phyloP scores from a whole-genome alignment of 192 early-diverging fungal species.

The Pilaira anomala region DNA sequence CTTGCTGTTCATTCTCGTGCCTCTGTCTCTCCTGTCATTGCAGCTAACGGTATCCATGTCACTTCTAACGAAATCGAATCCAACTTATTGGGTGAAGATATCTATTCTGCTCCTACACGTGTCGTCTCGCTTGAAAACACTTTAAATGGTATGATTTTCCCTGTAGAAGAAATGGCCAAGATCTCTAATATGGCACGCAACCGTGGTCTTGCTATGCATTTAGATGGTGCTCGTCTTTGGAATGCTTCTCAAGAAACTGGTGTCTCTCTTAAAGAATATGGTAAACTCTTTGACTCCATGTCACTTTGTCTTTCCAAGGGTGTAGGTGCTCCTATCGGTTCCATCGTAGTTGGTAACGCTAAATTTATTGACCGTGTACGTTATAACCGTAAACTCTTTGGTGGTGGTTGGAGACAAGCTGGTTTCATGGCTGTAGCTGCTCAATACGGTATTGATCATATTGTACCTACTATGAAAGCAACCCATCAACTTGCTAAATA shows the following conservation, averaged over 20 bases:
- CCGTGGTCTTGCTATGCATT: slow-evolving; percentile 67
- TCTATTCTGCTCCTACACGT: slow-evolving; percentile 76
- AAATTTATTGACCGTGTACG: slow-evolving; percentile 71
- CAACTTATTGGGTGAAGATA: slow-evolving; percentile 63
- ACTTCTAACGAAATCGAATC: slow-evolving; percentile 59
- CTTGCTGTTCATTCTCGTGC: slow-evolving; percentile 79
- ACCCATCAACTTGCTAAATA: slow-evolving; percentile 64
- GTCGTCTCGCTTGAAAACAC: slow-evolving; percentile 91
- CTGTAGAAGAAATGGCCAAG: slow-evolving; percentile 66
- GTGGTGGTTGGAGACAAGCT: slow-evolving; percentile 92
- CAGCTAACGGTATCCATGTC: slow-evolving; percentile 56
- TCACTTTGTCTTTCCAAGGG: slow-evolving; percentile 90
- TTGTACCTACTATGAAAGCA: slow-evolving; percentile 64
- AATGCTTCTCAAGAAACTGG: slow-evolving; percentile 77
- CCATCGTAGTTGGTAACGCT: slow-evolving; percentile 72
- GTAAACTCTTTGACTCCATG: slow-evolving; percentile 75
- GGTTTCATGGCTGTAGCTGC: slow-evolving; percentile 79
- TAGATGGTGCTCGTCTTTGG: slow-evolving; percentile 92
- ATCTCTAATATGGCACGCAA: slow-evolving; percentile 58
- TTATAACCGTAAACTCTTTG: slow-evolving; percentile 85
- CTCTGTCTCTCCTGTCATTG: slow-evolving; percentile 58
- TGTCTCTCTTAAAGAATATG: slow-evolving; percentile 63
- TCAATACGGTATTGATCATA: slow-evolving; percentile 66
- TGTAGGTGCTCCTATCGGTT: slow-evolving; percentile 89
- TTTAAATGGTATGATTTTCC: slow-evolving; percentile 77